phyloP scores from a whole-genome alignment of 768 basidiomycete species.

The Collybiopsis luxurians region DNA sequence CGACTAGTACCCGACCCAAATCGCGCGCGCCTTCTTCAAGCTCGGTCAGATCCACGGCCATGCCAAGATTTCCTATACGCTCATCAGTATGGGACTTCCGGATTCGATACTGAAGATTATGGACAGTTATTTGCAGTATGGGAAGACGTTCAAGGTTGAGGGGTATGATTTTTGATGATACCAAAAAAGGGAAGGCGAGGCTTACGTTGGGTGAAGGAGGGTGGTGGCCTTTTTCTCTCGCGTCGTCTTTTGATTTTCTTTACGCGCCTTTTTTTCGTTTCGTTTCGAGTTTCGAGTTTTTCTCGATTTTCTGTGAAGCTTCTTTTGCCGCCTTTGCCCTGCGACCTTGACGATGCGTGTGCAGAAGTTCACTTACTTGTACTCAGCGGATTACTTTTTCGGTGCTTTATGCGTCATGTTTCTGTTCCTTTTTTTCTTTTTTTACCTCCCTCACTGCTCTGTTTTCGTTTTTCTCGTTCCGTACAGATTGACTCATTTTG shows the following conservation, averaged over 20 bases:
- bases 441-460: too few relatives aligned
- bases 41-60: slow-evolving; percentile 91
- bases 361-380: too few relatives aligned
- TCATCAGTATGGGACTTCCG: slow-evolving; percentile 92
- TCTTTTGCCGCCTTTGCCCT: too few relatives aligned
- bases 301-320: too few relatives aligned
- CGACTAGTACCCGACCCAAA: slow-evolving; percentile 85
- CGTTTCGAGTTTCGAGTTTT: too few relatives aligned
- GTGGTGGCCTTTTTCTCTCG: neutral
- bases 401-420: too few relatives aligned
- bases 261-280: neutral
- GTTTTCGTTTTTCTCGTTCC: too few relatives aligned
- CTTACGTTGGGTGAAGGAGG: neutral
- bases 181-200: too few relatives aligned
- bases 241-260: slow-evolving; percentile 3
- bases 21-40: slow-evolving; percentile 90
- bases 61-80: slow-evolving; percentile 89
- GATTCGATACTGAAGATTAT: slow-evolving; percentile 89
- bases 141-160: slow-evolving; percentile 84
- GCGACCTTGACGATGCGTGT: too few relatives aligned
- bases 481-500: too few relatives aligned
- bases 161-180: slow-evolving; percentile 68
- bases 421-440: too few relatives aligned
- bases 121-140: slow-evolving; percentile 89
- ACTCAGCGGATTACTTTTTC: too few relatives aligned